phyloP scores from a whole-genome alignment of 140 eudicot species.

The Oenanthe javanica region DNA sequence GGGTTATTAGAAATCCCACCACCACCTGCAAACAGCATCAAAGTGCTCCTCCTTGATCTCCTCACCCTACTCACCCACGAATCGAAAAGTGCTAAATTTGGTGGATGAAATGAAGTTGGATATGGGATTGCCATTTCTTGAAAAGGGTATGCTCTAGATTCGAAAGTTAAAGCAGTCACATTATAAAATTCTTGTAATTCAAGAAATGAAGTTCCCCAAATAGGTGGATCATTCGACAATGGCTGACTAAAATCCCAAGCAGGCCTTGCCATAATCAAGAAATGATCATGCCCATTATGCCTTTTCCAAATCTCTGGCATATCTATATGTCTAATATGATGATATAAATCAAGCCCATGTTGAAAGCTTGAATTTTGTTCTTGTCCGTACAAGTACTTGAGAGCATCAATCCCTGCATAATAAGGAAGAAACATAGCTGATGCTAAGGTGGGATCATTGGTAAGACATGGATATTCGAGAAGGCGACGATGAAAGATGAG shows the following conservation, averaged over 20 bases:
- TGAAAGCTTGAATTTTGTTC: constrained; percentile 44
- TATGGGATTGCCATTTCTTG: constrained; percentile 76
- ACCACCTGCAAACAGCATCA: constrained; percentile 83
- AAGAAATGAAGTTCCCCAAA: constrained; percentile 76
- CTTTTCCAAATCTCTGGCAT: constrained; percentile 53
- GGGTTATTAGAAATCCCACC: constrained; percentile 68
- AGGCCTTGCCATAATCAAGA: constrained; percentile 54
- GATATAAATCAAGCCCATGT: constrained; percentile 50
- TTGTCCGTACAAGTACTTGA: constrained; percentile 54
- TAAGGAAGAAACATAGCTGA: constrained; percentile 75
- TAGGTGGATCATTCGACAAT: constrained; percentile 33
- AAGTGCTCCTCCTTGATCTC: constrained; percentile 35
- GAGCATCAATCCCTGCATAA: constrained; percentile 58
- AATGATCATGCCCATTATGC: constrained; percentile 64
- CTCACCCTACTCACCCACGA: constrained; percentile 60
- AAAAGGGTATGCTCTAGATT: constrained; percentile 73
- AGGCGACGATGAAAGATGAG: constrained; percentile 85
- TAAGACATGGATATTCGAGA: constrained; percentile 88
- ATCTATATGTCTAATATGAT: constrained; percentile 18
- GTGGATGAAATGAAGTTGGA: constrained; percentile 92
- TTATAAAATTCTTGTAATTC: constrained; percentile 63
- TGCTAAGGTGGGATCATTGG: constrained; percentile 54
- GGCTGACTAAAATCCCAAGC: constrained; percentile 83
- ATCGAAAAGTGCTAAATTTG: constrained; percentile 48
- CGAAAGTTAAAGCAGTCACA: constrained; percentile 50